These are phyloP conservation scores for Sphaerulina musiva DNA, from an alignment of 2,329 filamentous ascomycete species.

Conservation along the genomic window DNA sequence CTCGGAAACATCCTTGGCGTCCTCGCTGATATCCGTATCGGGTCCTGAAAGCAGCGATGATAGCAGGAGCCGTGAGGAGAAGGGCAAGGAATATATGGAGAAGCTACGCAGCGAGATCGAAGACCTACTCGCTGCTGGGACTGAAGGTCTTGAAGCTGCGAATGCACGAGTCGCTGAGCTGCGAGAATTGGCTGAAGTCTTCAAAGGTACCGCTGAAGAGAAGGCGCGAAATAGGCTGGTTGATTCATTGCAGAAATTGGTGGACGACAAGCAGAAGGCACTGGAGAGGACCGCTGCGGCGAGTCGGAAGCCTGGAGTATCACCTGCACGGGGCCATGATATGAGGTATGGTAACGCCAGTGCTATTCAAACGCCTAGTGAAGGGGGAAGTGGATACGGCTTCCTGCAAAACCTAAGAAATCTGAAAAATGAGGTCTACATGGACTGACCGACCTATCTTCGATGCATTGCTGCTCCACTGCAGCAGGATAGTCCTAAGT, in stretches of 20 bases:
- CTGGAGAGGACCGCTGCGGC: constrained; percentile 34
- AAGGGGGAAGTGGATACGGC: constrained; percentile 40
- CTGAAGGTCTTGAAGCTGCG: constrained; percentile 67
- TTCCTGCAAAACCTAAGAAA: constrained; percentile 49
- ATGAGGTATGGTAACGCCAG: constrained; percentile 27
- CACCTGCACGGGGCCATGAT: constrained; percentile 24
- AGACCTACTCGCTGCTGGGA: constrained; percentile 53
- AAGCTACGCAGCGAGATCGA: constrained; percentile 65
- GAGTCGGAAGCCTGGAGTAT: constrained; percentile 14
- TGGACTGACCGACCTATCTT: constrained; percentile 14
- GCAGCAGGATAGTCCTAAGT: no score
- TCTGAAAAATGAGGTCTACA: constrained; percentile 33
- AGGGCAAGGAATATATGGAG: constrained; percentile 73
- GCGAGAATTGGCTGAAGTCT: constrained; percentile 69
- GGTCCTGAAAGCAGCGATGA: constrained; percentile 57
- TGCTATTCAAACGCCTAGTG: constrained; percentile 19
- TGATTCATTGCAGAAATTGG: constrained; percentile 70
- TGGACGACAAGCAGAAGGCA: constrained; percentile 62
- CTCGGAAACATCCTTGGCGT: constrained; percentile 77
- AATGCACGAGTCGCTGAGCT: constrained; percentile 68
- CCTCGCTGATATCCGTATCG: constrained; percentile 83
- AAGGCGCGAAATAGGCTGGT: constrained; percentile 76
- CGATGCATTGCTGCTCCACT: neutral
- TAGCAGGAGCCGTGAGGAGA: constrained; percentile 68
- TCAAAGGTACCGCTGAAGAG: constrained; percentile 94